Conservation (phyloP, 2,329 filamentous ascomycete genomes). For the Alternaria longipes region DNA sequence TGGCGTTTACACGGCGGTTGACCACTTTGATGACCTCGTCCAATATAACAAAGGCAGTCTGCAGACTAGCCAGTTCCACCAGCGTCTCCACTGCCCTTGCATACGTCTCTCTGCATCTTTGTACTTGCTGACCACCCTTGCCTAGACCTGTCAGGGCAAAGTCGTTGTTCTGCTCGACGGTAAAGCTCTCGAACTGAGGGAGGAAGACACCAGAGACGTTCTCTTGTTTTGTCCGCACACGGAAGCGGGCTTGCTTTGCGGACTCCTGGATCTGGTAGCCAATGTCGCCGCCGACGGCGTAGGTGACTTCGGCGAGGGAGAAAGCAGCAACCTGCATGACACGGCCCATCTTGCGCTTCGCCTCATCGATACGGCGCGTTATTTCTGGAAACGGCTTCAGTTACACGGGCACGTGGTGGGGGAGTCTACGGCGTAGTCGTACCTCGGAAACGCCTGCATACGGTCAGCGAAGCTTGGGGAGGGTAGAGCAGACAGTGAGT, state of each 20-base stretch:
- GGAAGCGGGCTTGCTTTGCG: slow-evolving; percentile 89
- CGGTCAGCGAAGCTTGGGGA: slow-evolving; percentile 25
- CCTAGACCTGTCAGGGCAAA: slow-evolving; percentile 95
- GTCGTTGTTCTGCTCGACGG: slow-evolving; percentile 89
- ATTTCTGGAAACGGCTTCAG: slow-evolving; percentile 69
- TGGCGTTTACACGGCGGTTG: slow-evolving; percentile 96
- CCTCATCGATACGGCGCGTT: slow-evolving; percentile 95
- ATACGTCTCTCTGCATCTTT: slow-evolving; percentile 94
- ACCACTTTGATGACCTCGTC: slow-evolving; percentile 99
- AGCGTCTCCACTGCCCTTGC: slow-evolving; percentile 93
- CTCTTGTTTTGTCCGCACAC: slow-evolving; percentile 93
- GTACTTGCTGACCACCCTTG: slow-evolving; percentile 96
- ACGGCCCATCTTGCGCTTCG: slow-evolving; percentile 98
- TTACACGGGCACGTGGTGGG: slow-evolving; percentile 19
- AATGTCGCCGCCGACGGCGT: slow-evolving; percentile 92
- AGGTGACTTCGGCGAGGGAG: slow-evolving; percentile 95
- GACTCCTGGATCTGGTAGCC: slow-evolving; percentile 98
- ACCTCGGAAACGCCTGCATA: slow-evolving; percentile 84
- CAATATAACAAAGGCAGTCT: slow-evolving; percentile 97
- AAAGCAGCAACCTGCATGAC: slow-evolving; percentile 99
- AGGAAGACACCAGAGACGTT: slow-evolving; percentile 97
- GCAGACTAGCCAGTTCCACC: slow-evolving; percentile 91
- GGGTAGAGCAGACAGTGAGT: slow-evolving; percentile 5
- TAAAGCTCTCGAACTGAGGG: slow-evolving; percentile 91
- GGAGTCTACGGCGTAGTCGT: slow-evolving; percentile 41